Percentiles rank a stretch among this genome's conserved stretches.
These are phyloP conservation scores for Chrysoporthe deuterocubensis DNA, from an alignment of 2,329 filamentous ascomycete genomes.

Conservation along the genomic window DNA sequence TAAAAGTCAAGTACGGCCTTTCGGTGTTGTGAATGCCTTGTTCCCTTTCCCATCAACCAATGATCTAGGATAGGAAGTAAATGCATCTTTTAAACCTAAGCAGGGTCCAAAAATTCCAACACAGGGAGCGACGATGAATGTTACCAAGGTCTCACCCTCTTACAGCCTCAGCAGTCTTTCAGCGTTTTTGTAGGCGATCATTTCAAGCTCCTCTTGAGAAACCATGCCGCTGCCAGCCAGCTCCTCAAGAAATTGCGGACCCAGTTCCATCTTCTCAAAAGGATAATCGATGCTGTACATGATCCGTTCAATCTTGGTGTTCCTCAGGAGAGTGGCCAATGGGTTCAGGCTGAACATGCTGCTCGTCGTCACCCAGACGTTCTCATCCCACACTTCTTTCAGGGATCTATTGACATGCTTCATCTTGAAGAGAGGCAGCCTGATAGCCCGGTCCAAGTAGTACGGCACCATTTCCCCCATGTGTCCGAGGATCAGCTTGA, in stretches of 20 bases:
- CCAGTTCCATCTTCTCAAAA: slow-evolving; percentile 9
- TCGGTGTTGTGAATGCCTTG: too few relatives aligned
- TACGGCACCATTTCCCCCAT: slow-evolving; percentile 59
- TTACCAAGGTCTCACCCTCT: neutral
- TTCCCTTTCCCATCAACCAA: too few relatives aligned
- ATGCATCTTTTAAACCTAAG: too few relatives aligned
- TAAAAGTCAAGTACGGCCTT: too few relatives aligned
- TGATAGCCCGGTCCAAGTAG: slow-evolving; percentile 51
- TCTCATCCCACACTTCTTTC: slow-evolving; percentile 12
- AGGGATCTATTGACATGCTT: slow-evolving; percentile 26
- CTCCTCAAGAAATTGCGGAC: neutral
- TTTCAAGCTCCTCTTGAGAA: slow-evolving; percentile 2
- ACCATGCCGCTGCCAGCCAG: slow-evolving; percentile 6
- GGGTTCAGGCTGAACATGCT: slow-evolving; percentile 14
- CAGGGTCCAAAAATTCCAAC: too few relatives aligned
- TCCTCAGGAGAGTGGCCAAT: slow-evolving; percentile 5
- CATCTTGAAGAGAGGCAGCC: slow-evolving; percentile 35
- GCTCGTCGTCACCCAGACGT: slow-evolving; percentile 19
- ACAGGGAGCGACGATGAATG: too few relatives aligned
- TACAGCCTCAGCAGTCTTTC: neutral
- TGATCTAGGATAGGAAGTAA: too few relatives aligned
- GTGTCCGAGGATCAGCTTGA: slow-evolving; percentile 60
- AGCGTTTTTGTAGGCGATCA: slow-evolving; percentile 8
- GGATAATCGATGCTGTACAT: slow-evolving; percentile 16
- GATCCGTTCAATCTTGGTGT: slow-evolving; percentile 3